Evolutionary conservation across 345 rosid species (phyloP).

Genomic region (Rhodamnia argentea): DNA sequence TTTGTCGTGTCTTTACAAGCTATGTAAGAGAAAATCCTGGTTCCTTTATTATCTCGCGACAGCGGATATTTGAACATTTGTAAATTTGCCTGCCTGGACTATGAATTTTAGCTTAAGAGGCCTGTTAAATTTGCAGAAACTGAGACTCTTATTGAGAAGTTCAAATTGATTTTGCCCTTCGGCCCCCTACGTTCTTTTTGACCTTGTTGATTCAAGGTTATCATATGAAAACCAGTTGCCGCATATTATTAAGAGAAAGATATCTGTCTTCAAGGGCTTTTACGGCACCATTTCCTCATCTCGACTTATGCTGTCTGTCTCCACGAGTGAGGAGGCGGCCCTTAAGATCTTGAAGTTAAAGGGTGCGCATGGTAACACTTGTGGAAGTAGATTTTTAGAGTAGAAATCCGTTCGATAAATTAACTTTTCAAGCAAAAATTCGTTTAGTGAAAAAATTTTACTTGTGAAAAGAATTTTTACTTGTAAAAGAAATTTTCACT

Average conservation of each 20-base stretch:
- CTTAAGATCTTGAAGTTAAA: not conserved
- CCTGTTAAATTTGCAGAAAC: not conserved
- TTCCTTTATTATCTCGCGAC: not conserved
- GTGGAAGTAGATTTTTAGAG: no score
- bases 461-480: no score
- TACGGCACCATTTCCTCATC: not conserved
- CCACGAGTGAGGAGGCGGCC: not conserved
- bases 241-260: not conserved
- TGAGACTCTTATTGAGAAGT: not conserved
- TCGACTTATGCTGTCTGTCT: not conserved
- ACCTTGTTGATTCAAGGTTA: not conserved
- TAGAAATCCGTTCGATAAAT: no score
- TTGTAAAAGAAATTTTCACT: no score
- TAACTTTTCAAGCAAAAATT: no score
- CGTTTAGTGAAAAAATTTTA: no score
- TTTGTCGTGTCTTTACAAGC: not conserved
- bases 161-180: not conserved
- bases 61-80: not conserved
- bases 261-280: not conserved
- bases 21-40: not conserved
- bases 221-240: not conserved
- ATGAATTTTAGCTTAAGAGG: not conserved
- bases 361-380: no score
- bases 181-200: not conserved
- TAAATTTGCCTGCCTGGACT: not conserved